phyloP scores from a whole-genome alignment of 768 basidiomycete genomes.

The Collybia nuda region DNA sequence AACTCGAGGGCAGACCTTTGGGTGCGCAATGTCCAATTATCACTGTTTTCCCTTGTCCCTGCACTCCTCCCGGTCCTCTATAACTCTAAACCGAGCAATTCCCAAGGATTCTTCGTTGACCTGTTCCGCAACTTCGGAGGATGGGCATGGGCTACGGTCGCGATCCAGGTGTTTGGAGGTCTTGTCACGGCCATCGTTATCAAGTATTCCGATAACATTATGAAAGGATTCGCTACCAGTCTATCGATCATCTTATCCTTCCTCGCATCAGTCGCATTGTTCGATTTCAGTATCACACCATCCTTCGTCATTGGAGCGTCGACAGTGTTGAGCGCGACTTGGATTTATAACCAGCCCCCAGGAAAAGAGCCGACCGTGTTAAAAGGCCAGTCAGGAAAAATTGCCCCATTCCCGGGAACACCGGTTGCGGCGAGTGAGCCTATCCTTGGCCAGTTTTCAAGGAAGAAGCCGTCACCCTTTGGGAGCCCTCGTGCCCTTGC shows the following conservation, averaged over 20 bases:
- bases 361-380: slow-evolving; percentile 26
- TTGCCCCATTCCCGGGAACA: slow-evolving; percentile 24
- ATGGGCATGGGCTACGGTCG: slow-evolving; percentile 96
- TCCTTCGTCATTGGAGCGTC: slow-evolving; percentile 85
- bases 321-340: slow-evolving; percentile 86
- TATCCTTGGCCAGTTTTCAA: slow-evolving; percentile 59
- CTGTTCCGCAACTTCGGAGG: slow-evolving; percentile 86
- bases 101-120: slow-evolving; percentile 50
- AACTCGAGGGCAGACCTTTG: slow-evolving; percentile 81
- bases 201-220: slow-evolving; percentile 93
- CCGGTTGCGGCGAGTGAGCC: slow-evolving; percentile 50
- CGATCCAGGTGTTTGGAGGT: slow-evolving; percentile 89
- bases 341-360: slow-evolving; percentile 88
- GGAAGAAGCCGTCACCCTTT: slow-evolving; percentile 45
- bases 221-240: slow-evolving; percentile 97
- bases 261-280: slow-evolving; percentile 88
- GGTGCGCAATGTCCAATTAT: slow-evolving; percentile 89
- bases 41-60: slow-evolving; percentile 87
- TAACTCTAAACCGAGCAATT: slow-evolving; percentile 34
- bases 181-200: slow-evolving; percentile 94
- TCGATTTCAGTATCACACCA: slow-evolving; percentile 85
- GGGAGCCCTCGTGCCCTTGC: slow-evolving; percentile 51
- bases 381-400: slow-evolving; percentile 23
- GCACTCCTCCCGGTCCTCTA: slow-evolving; percentile 82
- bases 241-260: slow-evolving; percentile 94